Conservation (phyloP, 371 early-diverging fungal species). For the Dentiscutata heterogama region DNA sequence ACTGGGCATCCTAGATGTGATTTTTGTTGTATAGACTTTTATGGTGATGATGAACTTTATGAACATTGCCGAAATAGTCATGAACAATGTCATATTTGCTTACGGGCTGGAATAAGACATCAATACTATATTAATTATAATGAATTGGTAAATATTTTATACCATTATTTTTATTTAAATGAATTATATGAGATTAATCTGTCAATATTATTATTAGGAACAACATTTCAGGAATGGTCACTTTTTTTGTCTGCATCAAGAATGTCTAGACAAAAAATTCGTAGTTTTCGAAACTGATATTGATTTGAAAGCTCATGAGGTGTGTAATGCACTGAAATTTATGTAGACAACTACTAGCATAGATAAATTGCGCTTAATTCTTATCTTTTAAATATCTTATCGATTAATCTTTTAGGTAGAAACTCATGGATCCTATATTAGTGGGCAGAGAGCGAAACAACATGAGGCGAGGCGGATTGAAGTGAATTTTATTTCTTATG, state of each 20-base stretch:
- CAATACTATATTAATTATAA: constrained; percentile 88
- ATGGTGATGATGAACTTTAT: constrained; percentile 90
- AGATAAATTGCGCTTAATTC: too few species aligned
- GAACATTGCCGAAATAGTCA: constrained; percentile 95
- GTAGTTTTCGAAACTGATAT: constrained; percentile 94
- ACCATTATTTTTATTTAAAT: too few species aligned
- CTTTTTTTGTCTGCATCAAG: constrained; percentile 79
- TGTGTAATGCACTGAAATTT: constrained; percentile 43
- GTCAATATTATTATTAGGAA: constrained; percentile 60
- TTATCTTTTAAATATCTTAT: constrained; percentile 19
- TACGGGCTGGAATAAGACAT: constrained; percentile 76
- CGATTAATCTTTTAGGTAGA: constrained; percentile 44
- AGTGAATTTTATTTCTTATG: background rate
- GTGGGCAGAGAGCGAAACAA: constrained; percentile 37
- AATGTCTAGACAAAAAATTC: constrained; percentile 94
- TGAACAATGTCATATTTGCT: constrained; percentile 94
- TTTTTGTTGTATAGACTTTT: constrained; percentile 87
- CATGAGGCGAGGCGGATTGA: constrained; percentile 31
- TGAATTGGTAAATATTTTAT: constrained; percentile 67
- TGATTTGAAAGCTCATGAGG: constrained; percentile 90
- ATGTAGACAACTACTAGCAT: too few species aligned
- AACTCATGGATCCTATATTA: constrained; percentile 45
- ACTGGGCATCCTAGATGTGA: constrained; percentile 94
- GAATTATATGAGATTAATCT: too few species aligned
- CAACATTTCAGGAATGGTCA: constrained; percentile 89